Evolutionary conservation across 306 rosid species (phyloP).

Genomic region (Cicer arietinum): DNA sequence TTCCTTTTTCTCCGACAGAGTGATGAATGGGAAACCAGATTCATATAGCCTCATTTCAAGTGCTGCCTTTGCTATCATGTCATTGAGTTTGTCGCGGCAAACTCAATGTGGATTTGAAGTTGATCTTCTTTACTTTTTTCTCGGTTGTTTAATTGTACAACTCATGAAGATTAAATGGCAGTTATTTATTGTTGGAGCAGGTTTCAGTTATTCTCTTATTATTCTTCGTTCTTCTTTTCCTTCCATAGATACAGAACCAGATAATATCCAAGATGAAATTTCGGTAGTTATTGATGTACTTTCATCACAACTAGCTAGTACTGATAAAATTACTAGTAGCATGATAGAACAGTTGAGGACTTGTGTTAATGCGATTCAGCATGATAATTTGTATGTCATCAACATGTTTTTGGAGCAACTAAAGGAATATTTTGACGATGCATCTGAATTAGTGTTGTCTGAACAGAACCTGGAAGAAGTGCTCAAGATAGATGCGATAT

Average conservation of each 20-base stretch:
- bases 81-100: background rate
- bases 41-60: background rate
- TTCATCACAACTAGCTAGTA: background rate
- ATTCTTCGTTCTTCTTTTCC: conserved; percentile 6
- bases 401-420: background rate
- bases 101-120: conserved; percentile 28
- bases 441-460: background rate
- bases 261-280: background rate
- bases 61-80: conserved; percentile 35
- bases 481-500: conserved; percentile 60
- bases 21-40: conserved; percentile 33
- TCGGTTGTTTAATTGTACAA: conserved; percentile 1
- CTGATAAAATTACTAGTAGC: background rate
- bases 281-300: background rate
- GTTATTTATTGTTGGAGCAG: conserved; percentile 14
- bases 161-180: conserved; percentile 35
- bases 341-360: background rate
- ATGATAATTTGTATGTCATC: background rate
- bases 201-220: conserved; percentile 24
- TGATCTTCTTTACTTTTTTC: conserved; percentile 34
- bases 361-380: background rate
- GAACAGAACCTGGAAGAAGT: conserved; percentile 49
- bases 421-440: background rate
- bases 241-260: background rate
- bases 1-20: conserved; percentile 20